Conservation (phyloP, 441 rosid genomes). For the Bruguiera hainesii region DNA sequence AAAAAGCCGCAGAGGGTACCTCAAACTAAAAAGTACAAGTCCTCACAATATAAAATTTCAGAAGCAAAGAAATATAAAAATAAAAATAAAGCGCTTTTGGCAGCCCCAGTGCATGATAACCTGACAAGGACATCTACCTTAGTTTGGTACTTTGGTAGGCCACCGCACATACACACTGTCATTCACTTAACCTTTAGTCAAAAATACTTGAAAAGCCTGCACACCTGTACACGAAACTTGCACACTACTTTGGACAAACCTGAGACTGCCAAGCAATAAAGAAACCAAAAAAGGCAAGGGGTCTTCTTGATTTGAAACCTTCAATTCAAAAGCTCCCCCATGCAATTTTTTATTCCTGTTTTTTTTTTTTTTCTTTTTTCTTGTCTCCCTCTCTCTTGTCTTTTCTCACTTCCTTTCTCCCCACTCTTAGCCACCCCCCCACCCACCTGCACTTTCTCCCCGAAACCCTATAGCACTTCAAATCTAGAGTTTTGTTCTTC, state of each 20-base stretch:
- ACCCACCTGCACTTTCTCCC: constrained; percentile 35
- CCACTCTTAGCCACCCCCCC: constrained; percentile 16
- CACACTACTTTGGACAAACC: constrained; percentile 4
- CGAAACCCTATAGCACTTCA: constrained; percentile 52
- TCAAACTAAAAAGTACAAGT: no score
- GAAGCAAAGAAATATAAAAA: no score
- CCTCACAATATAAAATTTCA: no score
- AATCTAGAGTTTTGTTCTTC: constrained; percentile 49
- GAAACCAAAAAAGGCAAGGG: constrained; percentile 10
- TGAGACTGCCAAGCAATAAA: constrained; percentile 10
- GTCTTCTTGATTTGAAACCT: constrained; percentile 27
- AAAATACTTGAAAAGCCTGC: constrained; percentile 5
- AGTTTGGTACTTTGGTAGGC: constrained; percentile 33
- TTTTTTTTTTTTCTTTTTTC: background rate
- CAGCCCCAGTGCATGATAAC: constrained; percentile 21
- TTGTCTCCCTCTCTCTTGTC: constrained; percentile 16
- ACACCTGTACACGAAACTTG: background rate
- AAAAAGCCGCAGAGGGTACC: no score
- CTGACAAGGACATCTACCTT: constrained; percentile 17
- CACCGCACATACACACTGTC: constrained; percentile 21
- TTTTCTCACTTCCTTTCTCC: constrained; percentile 20
- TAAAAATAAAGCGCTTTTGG: background rate
- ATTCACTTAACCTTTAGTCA: constrained; percentile 18
- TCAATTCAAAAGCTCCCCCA: constrained; percentile 16
- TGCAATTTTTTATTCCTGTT: background rate